These are phyloP conservation scores for Populus hybrid DNA, from an alignment of 441 rosid species.

Conservation along the genomic window DNA sequence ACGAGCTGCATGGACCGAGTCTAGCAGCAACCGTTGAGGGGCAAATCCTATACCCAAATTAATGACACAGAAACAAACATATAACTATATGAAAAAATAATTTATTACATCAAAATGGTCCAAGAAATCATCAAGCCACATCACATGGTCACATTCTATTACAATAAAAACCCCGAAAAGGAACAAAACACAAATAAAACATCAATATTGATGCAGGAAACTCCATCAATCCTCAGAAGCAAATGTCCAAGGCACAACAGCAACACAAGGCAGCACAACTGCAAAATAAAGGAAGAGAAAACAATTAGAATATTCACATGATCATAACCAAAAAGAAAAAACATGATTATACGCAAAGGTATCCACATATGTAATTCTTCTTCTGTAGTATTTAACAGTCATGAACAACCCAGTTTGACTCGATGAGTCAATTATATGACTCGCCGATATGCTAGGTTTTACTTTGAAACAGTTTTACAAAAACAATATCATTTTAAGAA, in stretches of 20 bases:
- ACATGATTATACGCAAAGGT: background rate
- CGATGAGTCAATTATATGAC: background rate
- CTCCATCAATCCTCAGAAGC: constrained; percentile 28
- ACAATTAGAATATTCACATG: background rate
- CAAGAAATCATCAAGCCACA: no score
- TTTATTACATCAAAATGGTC: no score
- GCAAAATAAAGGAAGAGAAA: background rate
- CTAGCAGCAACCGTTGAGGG: background rate
- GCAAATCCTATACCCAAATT: no score
- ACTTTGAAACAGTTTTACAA: no score
- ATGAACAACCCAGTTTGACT: background rate
- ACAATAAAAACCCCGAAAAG: no score
- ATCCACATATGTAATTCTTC: background rate
- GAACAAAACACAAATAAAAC: background rate
- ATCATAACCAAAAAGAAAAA: background rate
- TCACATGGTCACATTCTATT: no score
- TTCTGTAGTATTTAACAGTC: no score
- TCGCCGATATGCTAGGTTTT: background rate
- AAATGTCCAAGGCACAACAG: constrained; percentile 42
- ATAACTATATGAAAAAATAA: no score
- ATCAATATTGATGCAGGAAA: background rate
- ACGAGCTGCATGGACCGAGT: no score
- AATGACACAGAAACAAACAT: background rate
- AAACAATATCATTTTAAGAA: background rate
- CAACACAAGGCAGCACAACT: constrained; percentile 55